Evolutionary conservation across 768 basidiomycete genomes (phyloP).

Genomic region (Candolleomyces eurysporus): DNA sequence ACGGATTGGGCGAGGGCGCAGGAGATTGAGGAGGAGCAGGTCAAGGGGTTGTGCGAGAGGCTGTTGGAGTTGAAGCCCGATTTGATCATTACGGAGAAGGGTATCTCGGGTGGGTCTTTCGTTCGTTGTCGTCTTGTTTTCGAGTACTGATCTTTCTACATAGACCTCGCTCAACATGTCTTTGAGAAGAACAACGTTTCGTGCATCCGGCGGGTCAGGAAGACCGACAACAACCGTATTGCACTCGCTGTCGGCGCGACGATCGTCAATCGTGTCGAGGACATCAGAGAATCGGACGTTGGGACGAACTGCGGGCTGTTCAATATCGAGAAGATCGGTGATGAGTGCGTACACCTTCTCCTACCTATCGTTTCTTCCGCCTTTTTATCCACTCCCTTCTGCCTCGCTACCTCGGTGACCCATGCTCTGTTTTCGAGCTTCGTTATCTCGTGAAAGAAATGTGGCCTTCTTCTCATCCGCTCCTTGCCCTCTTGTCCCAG

Average conservation of each 20-base stretch:
- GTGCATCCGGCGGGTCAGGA: conserved; percentile 93
- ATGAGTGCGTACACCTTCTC: conserved; percentile 57
- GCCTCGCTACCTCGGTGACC: not conserved
- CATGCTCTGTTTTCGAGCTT: not conserved
- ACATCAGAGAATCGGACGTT: conserved; percentile 87
- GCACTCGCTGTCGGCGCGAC: conserved; percentile 94
- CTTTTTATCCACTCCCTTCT: not conserved
- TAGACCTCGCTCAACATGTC: conserved; percentile 92
- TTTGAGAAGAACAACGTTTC: conserved; percentile 85
- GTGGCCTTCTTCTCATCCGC: no score
- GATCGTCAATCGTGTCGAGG: conserved; percentile 95
- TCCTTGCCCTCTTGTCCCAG: no score
- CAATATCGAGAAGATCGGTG: conserved; percentile 94
- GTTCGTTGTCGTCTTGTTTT: not conserved
- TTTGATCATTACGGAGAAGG: conserved; percentile 95
- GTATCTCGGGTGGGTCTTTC: conserved; percentile 85
- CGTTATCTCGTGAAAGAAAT: no score
- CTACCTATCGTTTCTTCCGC: not conserved
- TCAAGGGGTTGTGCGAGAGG: conserved; percentile 80
- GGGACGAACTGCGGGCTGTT: conserved; percentile 97
- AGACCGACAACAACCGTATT: conserved; percentile 98
- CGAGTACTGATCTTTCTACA: not conserved
- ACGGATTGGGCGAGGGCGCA: conserved; percentile 90
- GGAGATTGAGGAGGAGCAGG: conserved; percentile 96
- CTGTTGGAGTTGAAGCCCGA: conserved; percentile 95